Conservation (phyloP, 2,329 filamentous ascomycete genomes). For the Berkeleyomyces rouxiae region DNA sequence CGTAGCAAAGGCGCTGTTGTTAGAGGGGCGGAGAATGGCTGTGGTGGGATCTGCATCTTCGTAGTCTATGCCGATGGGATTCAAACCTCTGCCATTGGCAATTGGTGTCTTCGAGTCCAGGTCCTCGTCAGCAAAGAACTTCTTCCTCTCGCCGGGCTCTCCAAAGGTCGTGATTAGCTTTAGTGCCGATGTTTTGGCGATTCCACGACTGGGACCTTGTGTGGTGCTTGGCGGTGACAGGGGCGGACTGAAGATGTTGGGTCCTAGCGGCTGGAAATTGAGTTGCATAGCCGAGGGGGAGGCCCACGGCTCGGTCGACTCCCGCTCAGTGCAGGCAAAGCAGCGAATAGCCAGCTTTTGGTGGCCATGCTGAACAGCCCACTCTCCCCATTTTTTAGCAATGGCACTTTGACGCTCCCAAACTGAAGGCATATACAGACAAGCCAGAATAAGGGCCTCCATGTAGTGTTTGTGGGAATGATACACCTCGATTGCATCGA, state of each 20-base stretch:
- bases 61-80: conserved; percentile 51
- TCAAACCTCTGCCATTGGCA: neutral
- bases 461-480: conserved; percentile 80
- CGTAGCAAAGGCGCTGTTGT: conserved; percentile 52
- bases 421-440: conserved; percentile 63
- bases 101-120: conserved; percentile 56
- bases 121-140: conserved; percentile 37
- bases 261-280: conserved; percentile 35
- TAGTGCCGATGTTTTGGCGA: conserved; percentile 66
- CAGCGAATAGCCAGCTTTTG: conserved; percentile 82
- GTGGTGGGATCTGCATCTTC: conserved; percentile 47
- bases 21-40: conserved; percentile 49
- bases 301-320: conserved; percentile 73
- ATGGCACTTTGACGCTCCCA: conserved; percentile 85
- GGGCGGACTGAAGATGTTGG: conserved; percentile 49
- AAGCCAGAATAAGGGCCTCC: conserved; percentile 82
- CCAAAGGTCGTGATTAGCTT: conserved; percentile 88
- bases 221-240: conserved; percentile 54
- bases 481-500: conserved; percentile 93
- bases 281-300: conserved; percentile 59
- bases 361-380: conserved; percentile 71
- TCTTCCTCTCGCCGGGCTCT: conserved; percentile 42
- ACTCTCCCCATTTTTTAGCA: conserved; percentile 87
- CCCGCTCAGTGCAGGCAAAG: conserved; percentile 78
- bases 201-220: conserved; percentile 40